Evolutionary conservation across 305 asterid species (phyloP).

Genomic region (Fraxinus ornus): DNA sequence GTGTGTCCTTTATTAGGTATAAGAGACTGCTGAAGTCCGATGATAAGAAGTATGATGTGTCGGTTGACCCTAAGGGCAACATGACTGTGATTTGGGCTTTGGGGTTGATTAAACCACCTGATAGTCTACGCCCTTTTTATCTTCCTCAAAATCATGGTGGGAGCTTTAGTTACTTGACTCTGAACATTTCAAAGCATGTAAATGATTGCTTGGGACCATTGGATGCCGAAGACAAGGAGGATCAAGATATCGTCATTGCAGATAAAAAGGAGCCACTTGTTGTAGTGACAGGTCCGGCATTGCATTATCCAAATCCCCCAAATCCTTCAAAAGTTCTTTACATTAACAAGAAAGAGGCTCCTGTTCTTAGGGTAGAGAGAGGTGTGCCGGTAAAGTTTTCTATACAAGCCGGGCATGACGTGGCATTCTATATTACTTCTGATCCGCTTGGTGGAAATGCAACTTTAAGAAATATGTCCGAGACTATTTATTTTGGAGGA

Average conservation of each 20-base stretch:
- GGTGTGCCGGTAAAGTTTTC: slow-evolving; percentile 91
- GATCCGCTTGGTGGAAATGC: slow-evolving; percentile 98
- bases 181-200: slow-evolving; percentile 62
- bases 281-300: slow-evolving; percentile 65
- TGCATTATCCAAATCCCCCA: slow-evolving; percentile 94
- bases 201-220: slow-evolving; percentile 89
- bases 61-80: slow-evolving; percentile 47
- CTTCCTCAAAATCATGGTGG: slow-evolving; percentile 97
- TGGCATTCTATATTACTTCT: slow-evolving; percentile 86
- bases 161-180: slow-evolving; percentile 69
- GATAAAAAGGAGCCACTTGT: slow-evolving; percentile 87
- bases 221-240: slow-evolving; percentile 92
- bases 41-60: slow-evolving; percentile 59
- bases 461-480: slow-evolving; percentile 73
- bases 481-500: slow-evolving; percentile 90
- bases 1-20: slow-evolving; percentile 84
- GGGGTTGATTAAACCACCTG: slow-evolving; percentile 90
- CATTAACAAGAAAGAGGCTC: slow-evolving; percentile 92
- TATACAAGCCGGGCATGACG: slow-evolving; percentile 96
- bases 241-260: slow-evolving; percentile 92
- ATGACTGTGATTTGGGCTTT: slow-evolving; percentile 93
- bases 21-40: slow-evolving; percentile 59
- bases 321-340: slow-evolving; percentile 86
- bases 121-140: slow-evolving; percentile 76
- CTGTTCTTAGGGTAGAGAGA: slow-evolving; percentile 90